These are phyloP conservation scores for Trametes versicolor DNA, from an alignment of 1,284 basidiomycete species.

Conservation along the genomic window DNA sequence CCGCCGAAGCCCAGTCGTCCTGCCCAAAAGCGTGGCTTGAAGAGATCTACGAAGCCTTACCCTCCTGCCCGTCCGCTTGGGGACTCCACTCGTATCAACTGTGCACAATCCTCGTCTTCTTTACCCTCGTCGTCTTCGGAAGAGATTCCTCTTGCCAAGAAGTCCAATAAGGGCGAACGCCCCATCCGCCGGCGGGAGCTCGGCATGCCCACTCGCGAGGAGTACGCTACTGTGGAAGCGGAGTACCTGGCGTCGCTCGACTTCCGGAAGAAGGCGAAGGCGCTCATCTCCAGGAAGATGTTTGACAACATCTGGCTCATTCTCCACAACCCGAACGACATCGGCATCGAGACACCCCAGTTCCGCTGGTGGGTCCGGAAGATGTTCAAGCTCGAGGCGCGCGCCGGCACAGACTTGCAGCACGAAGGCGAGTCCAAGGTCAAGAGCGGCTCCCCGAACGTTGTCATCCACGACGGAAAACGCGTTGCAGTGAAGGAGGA, in stretches of 20 bases:
- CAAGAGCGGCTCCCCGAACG: slow-evolving; percentile 41
- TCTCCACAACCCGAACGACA: slow-evolving; percentile 49
- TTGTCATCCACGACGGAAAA: slow-evolving; percentile 71
- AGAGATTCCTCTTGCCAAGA: not conserved
- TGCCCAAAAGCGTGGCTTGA: not conserved
- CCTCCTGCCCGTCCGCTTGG: slow-evolving; percentile 2
- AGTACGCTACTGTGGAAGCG: slow-evolving; percentile 64
- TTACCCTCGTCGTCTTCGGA: not conserved
- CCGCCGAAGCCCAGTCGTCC: not conserved
- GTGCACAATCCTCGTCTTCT: not conserved
- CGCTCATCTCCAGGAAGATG: slow-evolving; percentile 72
- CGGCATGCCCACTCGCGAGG: slow-evolving; percentile 45
- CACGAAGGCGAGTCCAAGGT: slow-evolving; percentile 17
- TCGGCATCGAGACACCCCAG: slow-evolving; percentile 40
- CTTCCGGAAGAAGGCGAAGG: slow-evolving; percentile 68
- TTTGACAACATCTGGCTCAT: slow-evolving; percentile 77
- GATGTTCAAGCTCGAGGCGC: slow-evolving; percentile 69
- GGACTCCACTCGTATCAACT: slow-evolving; percentile 4
- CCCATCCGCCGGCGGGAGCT: slow-evolving; percentile 25
- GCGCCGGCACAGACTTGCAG: slow-evolving; percentile 16
- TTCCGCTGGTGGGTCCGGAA: slow-evolving; percentile 86
- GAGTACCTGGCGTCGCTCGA: slow-evolving; percentile 65
- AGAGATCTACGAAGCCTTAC: slow-evolving; percentile 2
- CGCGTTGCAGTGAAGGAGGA: slow-evolving; percentile 80
- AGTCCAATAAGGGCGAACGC: not conserved